phyloP scores from a whole-genome alignment of 1,284 basidiomycete genomes.

The Rhizoctonia solani region DNA sequence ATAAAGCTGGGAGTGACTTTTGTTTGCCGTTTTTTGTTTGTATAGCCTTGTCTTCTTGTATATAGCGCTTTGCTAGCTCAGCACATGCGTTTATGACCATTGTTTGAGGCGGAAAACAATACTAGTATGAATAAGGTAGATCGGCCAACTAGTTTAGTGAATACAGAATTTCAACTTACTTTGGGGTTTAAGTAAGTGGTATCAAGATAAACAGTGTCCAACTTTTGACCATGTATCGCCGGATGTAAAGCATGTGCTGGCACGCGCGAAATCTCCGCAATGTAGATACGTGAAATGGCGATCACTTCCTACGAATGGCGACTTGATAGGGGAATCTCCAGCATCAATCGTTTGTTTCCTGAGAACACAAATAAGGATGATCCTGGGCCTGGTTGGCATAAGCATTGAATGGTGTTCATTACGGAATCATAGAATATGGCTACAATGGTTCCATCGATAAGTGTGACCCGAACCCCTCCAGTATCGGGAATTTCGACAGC shows the following conservation, averaged over 20 bases:
- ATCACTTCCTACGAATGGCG: conserved; percentile 68
- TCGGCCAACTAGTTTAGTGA: neutral
- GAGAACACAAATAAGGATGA: conserved; percentile 94
- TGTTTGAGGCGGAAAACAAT: conserved; percentile 93
- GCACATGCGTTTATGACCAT: conserved; percentile 92
- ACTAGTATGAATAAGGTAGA: conserved; percentile 52
- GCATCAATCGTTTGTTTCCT: conserved; percentile 87
- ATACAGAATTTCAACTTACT: conserved; percentile 48
- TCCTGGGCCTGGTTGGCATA: conserved; percentile 66
- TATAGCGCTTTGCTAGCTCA: conserved; percentile 69
- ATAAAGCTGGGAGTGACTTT: conserved; percentile 21
- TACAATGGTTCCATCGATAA: conserved; percentile 97
- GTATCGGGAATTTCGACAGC: conserved; percentile 78
- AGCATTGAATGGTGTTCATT: neutral
- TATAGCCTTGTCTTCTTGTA: conserved; percentile 47
- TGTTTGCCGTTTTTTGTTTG: too few species aligned
- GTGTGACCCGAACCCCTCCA: conserved; percentile 84
- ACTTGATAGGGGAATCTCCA: conserved; percentile 77
- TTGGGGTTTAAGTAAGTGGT: conserved; percentile 95
- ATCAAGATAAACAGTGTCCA: conserved; percentile 92
- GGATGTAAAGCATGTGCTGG: conserved; percentile 85
- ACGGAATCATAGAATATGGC: conserved; percentile 39
- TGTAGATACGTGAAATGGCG: conserved; percentile 87
- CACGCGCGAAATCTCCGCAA: conserved; percentile 92
- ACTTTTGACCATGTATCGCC: conserved; percentile 70